Base-by-base conservation (phyloP, 2,329 filamentous ascomycete genomes). In the Penicillium freii region DNA sequence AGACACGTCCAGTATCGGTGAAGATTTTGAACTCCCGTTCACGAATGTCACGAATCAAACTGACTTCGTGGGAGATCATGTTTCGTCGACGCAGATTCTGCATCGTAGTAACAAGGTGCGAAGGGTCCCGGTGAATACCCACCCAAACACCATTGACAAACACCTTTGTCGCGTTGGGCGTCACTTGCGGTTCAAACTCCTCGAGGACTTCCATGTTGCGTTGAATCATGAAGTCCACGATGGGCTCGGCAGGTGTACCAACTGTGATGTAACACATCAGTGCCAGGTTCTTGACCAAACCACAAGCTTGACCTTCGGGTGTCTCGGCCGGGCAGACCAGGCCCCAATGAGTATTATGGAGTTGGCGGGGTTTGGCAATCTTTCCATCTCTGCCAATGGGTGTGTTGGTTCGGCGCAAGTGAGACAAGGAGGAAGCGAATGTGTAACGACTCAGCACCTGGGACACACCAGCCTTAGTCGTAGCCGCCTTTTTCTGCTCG, bases 121-220 rank as follows among this genome's bases (percentile, higher is more conserved):
- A 88, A 10, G 94, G 91, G 67, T 97, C 91, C 64, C 91, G 86
- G 70, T 97, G 92, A 15, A 97, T 89, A 76, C 94, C 95, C 46
- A 97, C 92, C 95, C 95, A 99, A 5, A 93, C 91, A 73, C 94
- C 94, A 70, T 99, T 97, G 67, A 99, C 89, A 69, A 99, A 99
- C 46, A 99, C 89, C 80, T 99, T 99, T 51, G 94, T 99, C 6
- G 93, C 92, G 69, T 95, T 90, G 0, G 93, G 93, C 54, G 92
- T 93, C 51, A 89, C 82, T 59, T 89, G 80, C 6, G 90, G 89
- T 71, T 94, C 90, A 69, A 97, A 99, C 73, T 99, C 94, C 73
- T 99, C 94, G 0, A 99, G 82, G 2, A 97, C 86, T 71, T 97
- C 93, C 91, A 99, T 97, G 69, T 93, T 92, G 63, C 92, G 84